Conservation (phyloP, 2,329 filamentous ascomycete species). For the Beauveria sp. region DNA sequence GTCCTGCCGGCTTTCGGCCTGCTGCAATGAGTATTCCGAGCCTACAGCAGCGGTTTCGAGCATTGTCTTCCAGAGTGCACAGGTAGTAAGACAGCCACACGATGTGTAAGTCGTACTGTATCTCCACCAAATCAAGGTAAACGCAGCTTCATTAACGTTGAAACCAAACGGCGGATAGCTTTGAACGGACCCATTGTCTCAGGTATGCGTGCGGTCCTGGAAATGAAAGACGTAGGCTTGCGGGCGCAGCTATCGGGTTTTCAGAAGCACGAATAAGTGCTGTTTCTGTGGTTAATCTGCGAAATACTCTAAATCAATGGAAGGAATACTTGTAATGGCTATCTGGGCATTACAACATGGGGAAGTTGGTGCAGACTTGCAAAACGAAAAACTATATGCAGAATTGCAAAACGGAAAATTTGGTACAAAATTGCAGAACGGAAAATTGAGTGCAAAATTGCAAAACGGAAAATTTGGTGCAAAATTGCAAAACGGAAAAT, state of each 20-base stretch:
- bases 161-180: no score
- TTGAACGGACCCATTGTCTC: no score
- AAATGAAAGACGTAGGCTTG: neutral
- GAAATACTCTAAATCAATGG: neutral
- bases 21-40: neutral
- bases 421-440: no score
- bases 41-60: neutral
- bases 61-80: neutral
- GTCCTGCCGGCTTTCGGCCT: neutral
- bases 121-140: no score
- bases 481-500: no score
- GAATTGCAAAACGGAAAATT: no score
- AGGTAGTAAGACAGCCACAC: neutral
- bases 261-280: neutral
- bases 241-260: neutral
- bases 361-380: no score
- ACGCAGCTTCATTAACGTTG: no score
- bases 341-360: neutral
- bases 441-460: no score
- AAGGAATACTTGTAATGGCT: neutral
- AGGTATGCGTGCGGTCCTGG: no score
- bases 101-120: neutral
- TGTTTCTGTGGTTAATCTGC: neutral
- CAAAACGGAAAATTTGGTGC: no score
- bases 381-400: neutral